A percentile compares a stretch with the other conserved stretches of the same genome.
Evolutionary conservation across 192 early-diverging fungal genomes (phyloP).

Genomic region (Gonapodya sp.): DNA sequence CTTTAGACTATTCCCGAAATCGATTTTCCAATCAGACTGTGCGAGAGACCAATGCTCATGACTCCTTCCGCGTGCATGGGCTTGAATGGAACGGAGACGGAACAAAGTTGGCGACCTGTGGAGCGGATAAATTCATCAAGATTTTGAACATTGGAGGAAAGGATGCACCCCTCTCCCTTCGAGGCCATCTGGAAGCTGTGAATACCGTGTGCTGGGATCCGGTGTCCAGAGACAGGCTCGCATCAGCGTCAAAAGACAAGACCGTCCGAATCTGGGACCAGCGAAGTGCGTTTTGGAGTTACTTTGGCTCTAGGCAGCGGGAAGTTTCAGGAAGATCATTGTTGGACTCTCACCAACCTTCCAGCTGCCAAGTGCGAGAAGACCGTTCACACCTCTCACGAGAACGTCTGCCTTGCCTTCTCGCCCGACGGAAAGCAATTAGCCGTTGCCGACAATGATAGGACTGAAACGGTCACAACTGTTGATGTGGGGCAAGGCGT

Average conservation of each 20-base stretch:
- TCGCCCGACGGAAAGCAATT: constrained; percentile 2
- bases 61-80: background rate
- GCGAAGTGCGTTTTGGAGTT: constrained; percentile 3
- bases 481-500: background rate
- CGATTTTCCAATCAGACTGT: background rate
- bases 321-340: background rate
- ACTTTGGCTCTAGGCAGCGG: background rate
- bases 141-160: background rate
- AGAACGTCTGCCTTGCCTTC: background rate
- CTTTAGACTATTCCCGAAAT: background rate
- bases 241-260: background rate
- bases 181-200: background rate
- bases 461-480: background rate
- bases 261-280: constrained; percentile 5
- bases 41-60: background rate
- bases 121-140: background rate
- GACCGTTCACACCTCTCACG: background rate
- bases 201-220: constrained; percentile 2
- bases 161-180: background rate
- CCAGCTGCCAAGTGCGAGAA: background rate
- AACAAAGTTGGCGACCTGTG: background rate
- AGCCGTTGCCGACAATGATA: background rate
- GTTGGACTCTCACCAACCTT: background rate
- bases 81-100: background rate
- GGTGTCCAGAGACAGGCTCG: background rate